Base-by-base conservation (phyloP, 148 eudicot species). In the Cornus kousa region DNA sequence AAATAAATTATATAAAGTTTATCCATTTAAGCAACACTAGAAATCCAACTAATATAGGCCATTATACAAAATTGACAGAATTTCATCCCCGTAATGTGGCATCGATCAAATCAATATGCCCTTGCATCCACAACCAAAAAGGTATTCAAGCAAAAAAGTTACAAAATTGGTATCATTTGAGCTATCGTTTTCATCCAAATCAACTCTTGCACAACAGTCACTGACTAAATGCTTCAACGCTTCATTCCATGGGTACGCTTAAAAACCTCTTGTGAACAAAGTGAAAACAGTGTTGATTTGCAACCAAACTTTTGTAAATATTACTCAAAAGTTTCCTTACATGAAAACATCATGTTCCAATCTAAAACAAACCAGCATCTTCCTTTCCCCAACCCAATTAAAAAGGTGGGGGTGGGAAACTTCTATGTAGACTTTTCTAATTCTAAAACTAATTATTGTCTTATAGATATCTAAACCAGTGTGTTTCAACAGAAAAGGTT, bases 401-500 rank as follows among this genome's bases (percentile, higher is more conserved):
- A 16, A 53, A 93, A 74, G 98, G 96, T 79, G 98, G 93, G 81
- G 59, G 19, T 3, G 12, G 0, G 7, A 4, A 48, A 1, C 59
- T 53, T 13, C 3, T 53, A 12, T 53, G 10, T 43, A 43, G 10
- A 43, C 4, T 12, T 53, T 53, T 53, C 19, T 0, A 53, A 17
- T 53, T 53, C 59, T 17, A 53, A 53, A 16, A 53, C 17, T 53
- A 53, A 11, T 53, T 11, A 53, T 53, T 16, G 59, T 53, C 59
- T 53, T 53, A 3, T 20, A 17, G 7, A 62, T 62, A 62, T 62
- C 66, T 62, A 62, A 17, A n/a, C 20, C 66, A 20, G 66, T n/a
- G 23, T 19, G 11, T 62, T 62, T 62, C 22, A 17, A 7, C 22
- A 62, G 22, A 62, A 0, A 62, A 62, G 7, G 8, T 62, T 62